A percentile compares a stretch with the other conserved stretches of the same genome.
Conservation (phyloP, 768 basidiomycete genomes). For the Serendipita sp. region DNA sequence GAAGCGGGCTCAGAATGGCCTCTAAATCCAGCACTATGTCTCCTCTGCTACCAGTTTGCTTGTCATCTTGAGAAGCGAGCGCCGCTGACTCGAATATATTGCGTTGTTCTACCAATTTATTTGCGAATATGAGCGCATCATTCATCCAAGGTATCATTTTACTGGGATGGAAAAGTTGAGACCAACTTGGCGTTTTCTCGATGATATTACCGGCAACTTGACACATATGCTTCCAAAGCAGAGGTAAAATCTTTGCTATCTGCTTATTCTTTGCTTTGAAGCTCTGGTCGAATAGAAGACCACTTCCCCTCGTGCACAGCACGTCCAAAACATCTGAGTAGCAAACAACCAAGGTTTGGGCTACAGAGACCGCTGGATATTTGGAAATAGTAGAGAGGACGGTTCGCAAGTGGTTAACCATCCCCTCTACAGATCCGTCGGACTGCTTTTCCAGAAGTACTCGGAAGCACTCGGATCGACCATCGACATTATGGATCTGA, state of each 20-base stretch:
- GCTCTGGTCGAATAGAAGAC: constrained; percentile 40
- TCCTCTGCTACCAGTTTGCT: constrained; percentile 15
- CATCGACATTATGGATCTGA: constrained; percentile 79
- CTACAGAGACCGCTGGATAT: constrained; percentile 78
- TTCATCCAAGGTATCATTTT: constrained; percentile 97
- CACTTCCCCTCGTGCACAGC: constrained; percentile 56
- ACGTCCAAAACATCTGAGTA: constrained; percentile 85
- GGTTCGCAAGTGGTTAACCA: constrained; percentile 46
- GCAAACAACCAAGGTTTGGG: constrained; percentile 80
- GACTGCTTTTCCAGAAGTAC: constrained; percentile 55
- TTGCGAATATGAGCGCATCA: constrained; percentile 85
- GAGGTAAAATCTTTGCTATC: constrained; percentile 39
- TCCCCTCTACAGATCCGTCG: constrained; percentile 48
- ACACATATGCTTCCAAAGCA: constrained; percentile 74
- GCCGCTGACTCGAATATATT: constrained; percentile 61
- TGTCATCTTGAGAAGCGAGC: constrained; percentile 21
- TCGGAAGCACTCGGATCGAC: constrained; percentile 74
- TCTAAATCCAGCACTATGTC: constrained; percentile 57
- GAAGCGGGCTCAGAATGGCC: constrained; percentile 59
- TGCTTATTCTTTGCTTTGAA: constrained; percentile 36
- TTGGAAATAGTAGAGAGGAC: constrained; percentile 51
- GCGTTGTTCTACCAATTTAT: constrained; percentile 71
- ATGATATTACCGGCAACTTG: constrained; percentile 71
- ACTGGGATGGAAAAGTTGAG: constrained; percentile 57
- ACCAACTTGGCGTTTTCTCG: constrained; percentile 69